Evolutionary conservation across 2,329 filamentous ascomycete genomes (phyloP), one percentile per base, ranked within the genome.

Genomic region (Aspergillus alliaceus): DNA sequence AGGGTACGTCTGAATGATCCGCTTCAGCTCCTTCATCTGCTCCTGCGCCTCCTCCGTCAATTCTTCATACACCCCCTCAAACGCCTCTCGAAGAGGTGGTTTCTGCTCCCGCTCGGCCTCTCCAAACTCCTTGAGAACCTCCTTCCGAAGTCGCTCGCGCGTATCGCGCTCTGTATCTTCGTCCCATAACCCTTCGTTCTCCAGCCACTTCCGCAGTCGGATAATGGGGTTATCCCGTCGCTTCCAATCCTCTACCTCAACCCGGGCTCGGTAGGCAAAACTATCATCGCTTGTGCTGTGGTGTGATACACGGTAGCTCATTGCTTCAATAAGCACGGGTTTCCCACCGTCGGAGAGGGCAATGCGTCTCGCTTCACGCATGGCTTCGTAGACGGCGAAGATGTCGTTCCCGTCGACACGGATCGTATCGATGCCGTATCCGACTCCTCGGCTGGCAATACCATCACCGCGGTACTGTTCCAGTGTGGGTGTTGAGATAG

Each of bases 221-320:
- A 90, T 91, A 51, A 96, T 89, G 1, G 92, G 92, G 68, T 96
- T 96, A 70, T 96, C 93, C 12, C 92, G 82, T 0, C 91, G 74
- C 75, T 96, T 96, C 92, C 92, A 96, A 72, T 96, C 91, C 71
- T 96, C 90, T 7, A 99, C 95, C 70, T 99, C 95, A 1, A 97
- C 87, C 25, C 89, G 86, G 1, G 93, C 92, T 8, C 95, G 89
- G 78, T 99, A 99, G 0, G 95, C 95, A 69, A 97, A 99, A 25
- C 90, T 95, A 76, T 99, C 95, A 70, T 99, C 95, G 0, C 90
- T 95, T 0, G 95, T 99, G 75, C 91, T 96, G 78, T 99, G 95
- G 72, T 99, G 92, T 6, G 90, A 93, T 42, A 98, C 93, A n/a
- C 95, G 91, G 77, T 99, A 99, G 24, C 90, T 93, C 90, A 99